phyloP scores from a whole-genome alignment of 306 rosid genomes.

The Corylus americana region DNA sequence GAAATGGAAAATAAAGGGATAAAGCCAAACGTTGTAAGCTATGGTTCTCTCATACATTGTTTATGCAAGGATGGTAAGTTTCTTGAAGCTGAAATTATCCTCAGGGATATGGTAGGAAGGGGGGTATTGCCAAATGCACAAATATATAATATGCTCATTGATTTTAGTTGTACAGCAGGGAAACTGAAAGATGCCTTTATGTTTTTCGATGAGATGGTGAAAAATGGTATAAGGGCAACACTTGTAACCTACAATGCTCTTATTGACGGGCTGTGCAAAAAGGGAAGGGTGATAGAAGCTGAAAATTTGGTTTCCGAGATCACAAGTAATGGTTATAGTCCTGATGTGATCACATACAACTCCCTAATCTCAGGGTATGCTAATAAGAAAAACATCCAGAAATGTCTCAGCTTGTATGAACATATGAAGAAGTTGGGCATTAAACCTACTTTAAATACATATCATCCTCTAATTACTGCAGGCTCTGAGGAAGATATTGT shows the following conservation, averaged over 20 bases:
- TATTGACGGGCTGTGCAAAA: constrained; percentile 66
- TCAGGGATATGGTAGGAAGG: constrained; percentile 58
- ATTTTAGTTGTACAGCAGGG: constrained; percentile 50
- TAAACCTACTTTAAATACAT: constrained; percentile 65
- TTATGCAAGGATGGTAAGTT: constrained; percentile 64
- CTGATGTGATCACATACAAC: constrained; percentile 79
- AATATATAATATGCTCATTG: constrained; percentile 76
- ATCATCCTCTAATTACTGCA: constrained; percentile 61
- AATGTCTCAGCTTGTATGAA: constrained; percentile 63
- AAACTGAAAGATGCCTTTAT: constrained; percentile 57
- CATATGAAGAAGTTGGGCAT: constrained; percentile 59
- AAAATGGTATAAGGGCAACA: constrained; percentile 52
- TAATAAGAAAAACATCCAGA: constrained; percentile 41
- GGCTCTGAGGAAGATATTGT: constrained; percentile 52
- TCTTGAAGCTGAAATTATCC: constrained; percentile 67
- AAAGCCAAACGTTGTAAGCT: constrained; percentile 71
- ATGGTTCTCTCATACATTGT: constrained; percentile 69
- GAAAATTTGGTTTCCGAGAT: constrained; percentile 52
- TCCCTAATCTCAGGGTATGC: constrained; percentile 79
- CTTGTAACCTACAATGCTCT: constrained; percentile 70
- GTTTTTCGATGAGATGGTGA: constrained; percentile 60
- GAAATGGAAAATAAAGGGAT: constrained; percentile 71
- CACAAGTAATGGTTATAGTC: constrained; percentile 43
- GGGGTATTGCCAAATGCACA: constrained; percentile 66
- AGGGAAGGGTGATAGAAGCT: constrained; percentile 62